These are phyloP conservation scores for Sherardia arvensis DNA, from an alignment of 257 asterid genomes.

Conservation along the genomic window DNA sequence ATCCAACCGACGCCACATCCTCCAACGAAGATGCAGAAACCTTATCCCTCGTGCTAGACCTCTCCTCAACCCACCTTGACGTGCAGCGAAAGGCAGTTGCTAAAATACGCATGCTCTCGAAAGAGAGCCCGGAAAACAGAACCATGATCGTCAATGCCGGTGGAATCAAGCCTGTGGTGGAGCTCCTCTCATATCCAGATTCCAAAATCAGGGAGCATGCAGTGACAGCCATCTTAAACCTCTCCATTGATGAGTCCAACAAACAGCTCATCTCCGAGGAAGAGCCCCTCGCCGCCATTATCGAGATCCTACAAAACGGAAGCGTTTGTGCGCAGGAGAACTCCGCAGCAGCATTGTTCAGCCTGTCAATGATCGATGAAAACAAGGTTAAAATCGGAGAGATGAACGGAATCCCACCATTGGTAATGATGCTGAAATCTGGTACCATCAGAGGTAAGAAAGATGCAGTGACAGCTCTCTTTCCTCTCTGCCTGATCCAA, in stretches of 20 bases:
- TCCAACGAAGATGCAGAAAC: conserved; percentile 20
- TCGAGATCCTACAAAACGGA: conserved; percentile 56
- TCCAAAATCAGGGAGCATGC: conserved; percentile 73
- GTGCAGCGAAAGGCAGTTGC: conserved; percentile 59
- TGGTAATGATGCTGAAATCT: conserved; percentile 33
- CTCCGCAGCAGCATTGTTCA: conserved; percentile 78
- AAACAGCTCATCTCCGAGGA: conserved; percentile 57
- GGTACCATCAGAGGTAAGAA: conserved; percentile 82
- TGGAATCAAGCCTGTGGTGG: conserved; percentile 60
- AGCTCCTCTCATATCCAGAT: conserved; percentile 65
- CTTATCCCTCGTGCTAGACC: conserved; percentile 26
- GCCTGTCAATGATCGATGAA: conserved; percentile 79
- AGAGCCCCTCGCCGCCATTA: conserved; percentile 50
- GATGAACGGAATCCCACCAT: conserved; percentile 62
- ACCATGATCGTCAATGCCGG: conserved; percentile 47
- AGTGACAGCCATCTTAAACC: conserved; percentile 70
- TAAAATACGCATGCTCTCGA: conserved; percentile 60
- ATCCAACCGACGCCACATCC: not conserved
- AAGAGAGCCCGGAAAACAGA: conserved; percentile 62
- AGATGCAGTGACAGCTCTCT: conserved; percentile 73
- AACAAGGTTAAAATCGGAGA: conserved; percentile 61
- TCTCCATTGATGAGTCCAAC: conserved; percentile 78
- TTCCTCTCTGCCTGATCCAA: conserved; percentile 55
- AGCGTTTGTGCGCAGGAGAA: conserved; percentile 57
- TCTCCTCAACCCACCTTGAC: conserved; percentile 49